These are phyloP conservation scores for Globisporangium solare DNA, from an alignment of 352 stramenopile genomes.

Conservation along the genomic window DNA sequence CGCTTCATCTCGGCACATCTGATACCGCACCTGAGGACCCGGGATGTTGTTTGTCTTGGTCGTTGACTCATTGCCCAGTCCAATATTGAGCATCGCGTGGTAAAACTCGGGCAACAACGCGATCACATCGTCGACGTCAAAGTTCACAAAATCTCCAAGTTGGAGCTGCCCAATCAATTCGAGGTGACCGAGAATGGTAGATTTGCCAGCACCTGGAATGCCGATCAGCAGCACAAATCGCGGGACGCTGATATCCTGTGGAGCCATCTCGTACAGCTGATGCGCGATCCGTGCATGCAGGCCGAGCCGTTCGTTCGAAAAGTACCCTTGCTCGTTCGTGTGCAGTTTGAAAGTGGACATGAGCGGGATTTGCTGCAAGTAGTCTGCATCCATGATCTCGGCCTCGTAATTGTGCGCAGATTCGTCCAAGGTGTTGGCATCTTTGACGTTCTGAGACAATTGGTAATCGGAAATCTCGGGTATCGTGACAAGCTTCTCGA, in stretches of 20 bases:
- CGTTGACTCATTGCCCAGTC: slow-evolving; percentile 48
- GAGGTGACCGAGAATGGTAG: slow-evolving; percentile 70
- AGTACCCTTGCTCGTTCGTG: slow-evolving; percentile 52
- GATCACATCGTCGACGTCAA: slow-evolving; percentile 78
- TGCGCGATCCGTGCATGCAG: slow-evolving; percentile 72
- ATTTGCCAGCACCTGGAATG: slow-evolving; percentile 67
- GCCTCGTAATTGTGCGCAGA: slow-evolving; percentile 21
- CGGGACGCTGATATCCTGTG: slow-evolving; percentile 45
- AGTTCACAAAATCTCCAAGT: slow-evolving; percentile 78
- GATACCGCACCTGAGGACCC: slow-evolving; percentile 62
- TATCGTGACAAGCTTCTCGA: slow-evolving; percentile 35
- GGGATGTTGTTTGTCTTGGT: slow-evolving; percentile 16
- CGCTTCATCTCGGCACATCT: slow-evolving; percentile 76
- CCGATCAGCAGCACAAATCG: slow-evolving; percentile 71
- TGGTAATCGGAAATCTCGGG: slow-evolving; percentile 25
- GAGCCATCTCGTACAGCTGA: slow-evolving; percentile 55
- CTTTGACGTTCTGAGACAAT: slow-evolving; percentile 4
- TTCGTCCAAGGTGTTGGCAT: not conserved
- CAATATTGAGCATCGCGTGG: slow-evolving; percentile 79
- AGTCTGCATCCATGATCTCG: slow-evolving; percentile 42
- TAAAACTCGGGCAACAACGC: slow-evolving; percentile 78
- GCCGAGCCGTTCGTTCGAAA: slow-evolving; percentile 51
- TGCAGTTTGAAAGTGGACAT: slow-evolving; percentile 60
- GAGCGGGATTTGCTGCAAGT: slow-evolving; percentile 25
- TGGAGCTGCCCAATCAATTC: slow-evolving; percentile 64